Evolutionary conservation across 164 flowering plant species (phyloP), one percentile per base, ranked within the genome.

Genomic region (Houttuynia cordata): DNA sequence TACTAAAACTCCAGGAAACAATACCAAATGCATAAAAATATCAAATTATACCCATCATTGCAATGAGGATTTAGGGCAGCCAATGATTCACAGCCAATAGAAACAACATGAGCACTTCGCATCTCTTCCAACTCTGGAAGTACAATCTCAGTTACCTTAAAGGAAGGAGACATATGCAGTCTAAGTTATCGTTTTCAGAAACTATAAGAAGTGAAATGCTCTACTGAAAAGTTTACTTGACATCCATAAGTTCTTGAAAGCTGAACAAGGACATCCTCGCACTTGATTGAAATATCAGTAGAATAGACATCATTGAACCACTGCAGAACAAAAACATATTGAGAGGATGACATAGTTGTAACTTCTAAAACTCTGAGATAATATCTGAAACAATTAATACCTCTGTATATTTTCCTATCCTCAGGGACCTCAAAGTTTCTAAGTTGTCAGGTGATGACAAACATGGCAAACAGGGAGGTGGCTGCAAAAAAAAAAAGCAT

Each of bases 221-320:
- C 8, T 17, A 57, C 4, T 34, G 21, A 51, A 37, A 42, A 30
- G 73, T 82, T 81, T 74, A 93, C 97, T 67, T 83, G 71, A 70
- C 92, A 90, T 23, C 88, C 96, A 73, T 86, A 72, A 51, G 62
- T 67, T 61, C 71, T 76, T 45, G 79, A 69, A 25, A 90, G 74
- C 59, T 73, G 71, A 62, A 72, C 71, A 62, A 93, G 97, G 67
- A 75, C 76, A 61, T 88, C 82, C 62, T 83, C 87, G 72, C 99
- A 90, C 71, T 79, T 88, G 56, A 69, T 75, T 57, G 97, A 83
- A 63, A 93, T 84, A 24, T 90, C 92, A 73, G 82, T 76, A 51
- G 97, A 83, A 62, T 73, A 62, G 19, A 90, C 97, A 77, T 93
- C 96, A 75, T 86, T 77, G 69, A 93, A 93, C 99, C 99, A 93